Conservation (phyloP, 2,329 filamentous ascomycete genomes). For the Colletotrichum chlorophyti region DNA sequence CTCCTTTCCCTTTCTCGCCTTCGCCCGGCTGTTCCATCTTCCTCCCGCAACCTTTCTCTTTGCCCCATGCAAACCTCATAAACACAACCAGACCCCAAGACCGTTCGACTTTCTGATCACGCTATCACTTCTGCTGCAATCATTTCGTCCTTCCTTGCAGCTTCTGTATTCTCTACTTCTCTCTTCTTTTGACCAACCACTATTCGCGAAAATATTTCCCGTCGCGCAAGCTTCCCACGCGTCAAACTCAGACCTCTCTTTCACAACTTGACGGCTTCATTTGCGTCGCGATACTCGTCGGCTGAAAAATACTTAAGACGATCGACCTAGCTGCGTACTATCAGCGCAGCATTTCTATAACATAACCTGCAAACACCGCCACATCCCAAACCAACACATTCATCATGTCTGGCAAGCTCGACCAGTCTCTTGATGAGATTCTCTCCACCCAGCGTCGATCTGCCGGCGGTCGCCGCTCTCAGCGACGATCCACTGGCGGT, state of each 20-base stretch:
- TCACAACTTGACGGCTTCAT: not conserved
- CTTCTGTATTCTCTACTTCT: slow-evolving; percentile 1
- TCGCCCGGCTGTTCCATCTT: not conserved
- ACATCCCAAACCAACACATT: slow-evolving; percentile 30
- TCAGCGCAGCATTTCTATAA: not conserved
- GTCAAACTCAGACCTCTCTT: slow-evolving; percentile 12
- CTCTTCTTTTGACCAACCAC: slow-evolving; percentile 9
- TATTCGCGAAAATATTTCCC: not conserved
- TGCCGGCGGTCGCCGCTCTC: slow-evolving; percentile 59
- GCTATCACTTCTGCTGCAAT: slow-evolving; percentile 7
- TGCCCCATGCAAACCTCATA: slow-evolving; percentile 11
- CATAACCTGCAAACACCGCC: not conserved
- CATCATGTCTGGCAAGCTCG: slow-evolving; percentile 92
- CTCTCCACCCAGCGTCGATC: slow-evolving; percentile 76
- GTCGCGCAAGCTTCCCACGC: slow-evolving; percentile 17
- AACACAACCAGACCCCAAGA: slow-evolving; percentile 3
- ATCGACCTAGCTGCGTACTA: slow-evolving; percentile 13
- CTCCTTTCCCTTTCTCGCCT: slow-evolving; percentile 27
- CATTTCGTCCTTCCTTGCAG: not conserved
- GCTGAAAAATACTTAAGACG: not conserved
- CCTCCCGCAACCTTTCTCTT: slow-evolving; percentile 13
- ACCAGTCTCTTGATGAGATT: slow-evolving; percentile 97
- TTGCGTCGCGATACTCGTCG: slow-evolving; percentile 7
- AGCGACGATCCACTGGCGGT: slow-evolving; percentile 58
- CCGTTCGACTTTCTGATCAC: not conserved